Conservation (phyloP, 139 green algal species). For the Coccomyxa sp. region DNA sequence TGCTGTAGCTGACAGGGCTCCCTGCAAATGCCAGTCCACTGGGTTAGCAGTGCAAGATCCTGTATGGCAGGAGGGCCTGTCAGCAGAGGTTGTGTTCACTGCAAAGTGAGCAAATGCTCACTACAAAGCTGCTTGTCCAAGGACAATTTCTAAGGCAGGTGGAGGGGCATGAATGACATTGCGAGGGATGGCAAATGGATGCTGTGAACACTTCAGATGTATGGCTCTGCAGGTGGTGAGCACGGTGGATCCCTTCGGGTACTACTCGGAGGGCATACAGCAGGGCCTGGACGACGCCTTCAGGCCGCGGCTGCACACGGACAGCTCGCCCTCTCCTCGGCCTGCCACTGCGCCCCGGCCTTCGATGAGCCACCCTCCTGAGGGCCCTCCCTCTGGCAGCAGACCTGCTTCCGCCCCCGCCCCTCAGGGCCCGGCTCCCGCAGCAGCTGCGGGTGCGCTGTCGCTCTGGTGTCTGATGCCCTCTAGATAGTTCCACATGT, state of each 20-base stretch:
- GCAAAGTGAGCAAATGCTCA: too few species aligned
- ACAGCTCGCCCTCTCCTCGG: background rate
- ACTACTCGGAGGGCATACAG: slow-evolving; percentile 46
- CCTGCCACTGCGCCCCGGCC: background rate
- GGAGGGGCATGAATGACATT: background rate
- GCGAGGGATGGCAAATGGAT: background rate
- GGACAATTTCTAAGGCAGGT: too few species aligned
- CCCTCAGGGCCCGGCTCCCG: too few species aligned
- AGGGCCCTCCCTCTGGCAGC: too few species aligned
- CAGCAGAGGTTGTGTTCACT: background rate
- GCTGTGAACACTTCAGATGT: background rate
- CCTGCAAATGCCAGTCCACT: background rate
- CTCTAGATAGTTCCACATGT: too few species aligned
- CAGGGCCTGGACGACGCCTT: slow-evolving; percentile 54
- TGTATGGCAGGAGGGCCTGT: background rate
- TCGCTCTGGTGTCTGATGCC: too few species aligned
- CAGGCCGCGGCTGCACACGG: background rate
- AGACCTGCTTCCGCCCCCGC: too few species aligned
- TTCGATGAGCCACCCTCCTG: background rate
- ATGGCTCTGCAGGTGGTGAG: slow-evolving; percentile 26
- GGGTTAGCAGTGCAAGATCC: background rate
- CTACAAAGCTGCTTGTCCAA: too few species aligned
- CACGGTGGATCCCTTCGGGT: slow-evolving; percentile 47
- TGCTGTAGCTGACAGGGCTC: background rate
- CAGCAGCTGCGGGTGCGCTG: too few species aligned